phyloP scores from a whole-genome alignment of 371 early-diverging fungal species.

The Umbelopsis sp. region DNA sequence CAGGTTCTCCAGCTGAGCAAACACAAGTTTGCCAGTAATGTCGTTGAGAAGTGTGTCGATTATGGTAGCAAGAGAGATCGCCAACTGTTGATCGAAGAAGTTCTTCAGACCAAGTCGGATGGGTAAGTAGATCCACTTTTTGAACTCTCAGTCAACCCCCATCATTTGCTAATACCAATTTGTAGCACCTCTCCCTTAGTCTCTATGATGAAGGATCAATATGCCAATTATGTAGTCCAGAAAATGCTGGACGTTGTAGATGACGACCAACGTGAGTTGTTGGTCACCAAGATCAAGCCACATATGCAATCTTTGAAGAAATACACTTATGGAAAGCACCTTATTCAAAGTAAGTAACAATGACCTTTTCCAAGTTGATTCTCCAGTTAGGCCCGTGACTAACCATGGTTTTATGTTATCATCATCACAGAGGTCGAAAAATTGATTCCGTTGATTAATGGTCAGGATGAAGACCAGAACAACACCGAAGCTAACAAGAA shows the following conservation, averaged over 20 bases:
- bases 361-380: not conserved
- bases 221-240: constrained; percentile 99
- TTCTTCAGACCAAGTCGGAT: constrained; percentile 73
- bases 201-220: constrained; percentile 99
- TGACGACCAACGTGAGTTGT: constrained; percentile 81
- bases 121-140: constrained; percentile 51
- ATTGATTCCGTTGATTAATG: constrained; percentile 37
- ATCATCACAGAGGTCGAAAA: constrained; percentile 45
- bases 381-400: not conserved
- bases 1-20: constrained; percentile 88
- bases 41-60: constrained; percentile 95
- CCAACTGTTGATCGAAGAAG: constrained; percentile 87
- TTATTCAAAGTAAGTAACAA: constrained; percentile 70
- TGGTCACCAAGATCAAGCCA: constrained; percentile 89
- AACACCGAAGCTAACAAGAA: constrained; percentile 21
- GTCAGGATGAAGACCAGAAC: constrained; percentile 19
- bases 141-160: constrained; percentile 16
- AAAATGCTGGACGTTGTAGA: constrained; percentile 98
- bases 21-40: constrained; percentile 99
- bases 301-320: constrained; percentile 90
- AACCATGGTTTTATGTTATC: not conserved
- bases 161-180: not conserved
- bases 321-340: constrained; percentile 97
- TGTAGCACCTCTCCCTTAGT: constrained; percentile 81
- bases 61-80: constrained; percentile 76